A percentile compares a stretch with the other conserved stretches of the same genome.
These are phyloP conservation scores for Chenopodium berlandieri DNA, from an alignment of 148 eudicot genomes.

Conservation along the genomic window DNA sequence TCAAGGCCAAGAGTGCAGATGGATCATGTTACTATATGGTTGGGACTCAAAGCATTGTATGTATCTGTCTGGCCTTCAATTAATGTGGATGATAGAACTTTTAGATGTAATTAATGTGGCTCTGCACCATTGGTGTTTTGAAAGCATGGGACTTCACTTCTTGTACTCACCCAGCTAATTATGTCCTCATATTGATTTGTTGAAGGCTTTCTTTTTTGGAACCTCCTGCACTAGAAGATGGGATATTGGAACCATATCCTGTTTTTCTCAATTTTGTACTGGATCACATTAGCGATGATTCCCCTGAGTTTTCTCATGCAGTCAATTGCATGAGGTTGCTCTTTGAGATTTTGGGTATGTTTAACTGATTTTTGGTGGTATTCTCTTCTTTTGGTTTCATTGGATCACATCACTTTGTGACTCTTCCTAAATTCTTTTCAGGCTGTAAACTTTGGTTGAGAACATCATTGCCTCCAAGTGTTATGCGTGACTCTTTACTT, in stretches of 20 bases:
- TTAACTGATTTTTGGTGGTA: background rate
- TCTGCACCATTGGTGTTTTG: background rate
- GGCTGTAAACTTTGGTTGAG: conserved; percentile 96
- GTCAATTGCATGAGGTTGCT: conserved; percentile 91
- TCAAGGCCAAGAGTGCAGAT: conserved; percentile 78
- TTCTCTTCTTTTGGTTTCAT: background rate
- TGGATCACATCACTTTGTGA: background rate
- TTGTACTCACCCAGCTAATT: conserved; percentile 23
- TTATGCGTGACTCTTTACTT: conserved; percentile 87
- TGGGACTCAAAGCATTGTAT: conserved; percentile 96
- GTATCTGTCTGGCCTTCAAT: conserved; percentile 34
- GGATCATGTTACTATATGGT: conserved; percentile 83
- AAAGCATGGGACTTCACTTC: conserved; percentile 1
- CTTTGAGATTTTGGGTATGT: conserved; percentile 84
- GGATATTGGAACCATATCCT: conserved; percentile 90
- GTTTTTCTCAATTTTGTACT: conserved; percentile 84
- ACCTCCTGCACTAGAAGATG: conserved; percentile 96
- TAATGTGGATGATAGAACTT: conserved; percentile 17
- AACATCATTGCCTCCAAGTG: conserved; percentile 87
- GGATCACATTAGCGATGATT: conserved; percentile 96
- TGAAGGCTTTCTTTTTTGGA: conserved; percentile 92
- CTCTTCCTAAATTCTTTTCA: conserved; percentile 28
- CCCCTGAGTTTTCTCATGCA: conserved; percentile 91
- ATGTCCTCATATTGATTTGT: conserved; percentile 21
- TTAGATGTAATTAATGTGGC: background rate